These are phyloP conservation scores for Talaromyces sp. DNA, from an alignment of 2,329 filamentous ascomycete species.

Conservation along the genomic window DNA sequence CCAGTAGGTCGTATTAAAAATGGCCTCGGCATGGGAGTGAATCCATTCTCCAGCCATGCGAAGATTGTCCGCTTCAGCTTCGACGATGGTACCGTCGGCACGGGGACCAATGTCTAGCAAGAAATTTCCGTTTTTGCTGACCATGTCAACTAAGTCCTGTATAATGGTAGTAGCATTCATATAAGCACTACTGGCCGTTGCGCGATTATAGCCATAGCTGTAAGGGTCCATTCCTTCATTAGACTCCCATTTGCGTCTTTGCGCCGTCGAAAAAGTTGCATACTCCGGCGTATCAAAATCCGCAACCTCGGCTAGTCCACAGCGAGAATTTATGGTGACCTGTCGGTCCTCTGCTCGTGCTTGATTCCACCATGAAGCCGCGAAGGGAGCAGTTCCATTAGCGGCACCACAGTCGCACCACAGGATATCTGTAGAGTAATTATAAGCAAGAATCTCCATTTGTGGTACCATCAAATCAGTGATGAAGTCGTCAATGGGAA, in stretches of 20 bases:
- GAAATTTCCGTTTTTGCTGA: slow-evolving; percentile 56
- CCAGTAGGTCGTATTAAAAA: slow-evolving; percentile 57
- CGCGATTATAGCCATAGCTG: slow-evolving; percentile 58
- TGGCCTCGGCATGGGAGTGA: slow-evolving; percentile 49
- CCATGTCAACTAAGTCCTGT: slow-evolving; percentile 50
- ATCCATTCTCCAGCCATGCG: slow-evolving; percentile 55
- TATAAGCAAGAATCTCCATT: slow-evolving; percentile 44
- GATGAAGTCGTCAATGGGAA: slow-evolving; percentile 43
- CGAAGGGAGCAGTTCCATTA: slow-evolving; percentile 44
- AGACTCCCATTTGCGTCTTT: slow-evolving; percentile 58
- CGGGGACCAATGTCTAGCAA: slow-evolving; percentile 56
- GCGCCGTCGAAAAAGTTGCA: slow-evolving; percentile 48
- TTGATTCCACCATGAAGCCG: slow-evolving; percentile 44
- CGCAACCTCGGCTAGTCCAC: slow-evolving; percentile 47
- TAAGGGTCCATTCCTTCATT: slow-evolving; percentile 61
- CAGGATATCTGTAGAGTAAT: slow-evolving; percentile 45
- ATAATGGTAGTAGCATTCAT: slow-evolving; percentile 53
- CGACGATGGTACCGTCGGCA: slow-evolving; percentile 55
- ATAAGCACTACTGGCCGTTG: slow-evolving; percentile 49
- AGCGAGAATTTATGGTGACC: slow-evolving; percentile 57
- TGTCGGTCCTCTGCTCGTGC: slow-evolving; percentile 42
- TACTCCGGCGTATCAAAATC: slow-evolving; percentile 64
- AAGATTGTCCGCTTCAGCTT: slow-evolving; percentile 48
- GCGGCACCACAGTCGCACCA: slow-evolving; percentile 49
- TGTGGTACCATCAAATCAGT: slow-evolving; percentile 43